phyloP scores from a whole-genome alignment of 1,284 basidiomycete species.

The Papiliotrema nemorosa region DNA sequence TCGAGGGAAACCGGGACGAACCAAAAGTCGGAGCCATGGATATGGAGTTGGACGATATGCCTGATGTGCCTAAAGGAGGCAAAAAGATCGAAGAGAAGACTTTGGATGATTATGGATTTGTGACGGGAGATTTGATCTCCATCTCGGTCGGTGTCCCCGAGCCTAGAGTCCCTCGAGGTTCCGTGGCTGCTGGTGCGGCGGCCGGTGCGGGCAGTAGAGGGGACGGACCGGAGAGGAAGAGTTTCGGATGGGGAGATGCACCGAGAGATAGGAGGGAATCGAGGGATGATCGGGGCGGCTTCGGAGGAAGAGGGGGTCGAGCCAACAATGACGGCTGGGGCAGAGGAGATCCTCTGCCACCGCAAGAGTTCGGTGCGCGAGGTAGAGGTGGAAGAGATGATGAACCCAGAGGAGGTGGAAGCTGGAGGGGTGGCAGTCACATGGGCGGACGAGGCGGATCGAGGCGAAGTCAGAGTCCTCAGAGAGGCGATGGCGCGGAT shows the following conservation, averaged over 20 bases:
- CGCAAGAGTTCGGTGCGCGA: conserved; percentile 10
- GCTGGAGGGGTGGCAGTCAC: conserved; percentile 17
- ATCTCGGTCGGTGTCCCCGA: conserved; percentile 36
- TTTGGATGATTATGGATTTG: conserved; percentile 39
- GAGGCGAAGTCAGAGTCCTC: conserved; percentile 16
- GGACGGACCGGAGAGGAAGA: conserved; percentile 3
- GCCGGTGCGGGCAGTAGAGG: conserved; percentile 2
- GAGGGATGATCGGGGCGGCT: neutral
- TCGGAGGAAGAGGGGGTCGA: neutral
- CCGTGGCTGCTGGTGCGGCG: conserved; percentile 7
- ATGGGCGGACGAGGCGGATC: conserved; percentile 2
- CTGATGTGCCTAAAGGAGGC: neutral
- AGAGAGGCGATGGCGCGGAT: neutral
- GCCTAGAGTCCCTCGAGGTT: conserved; percentile 13
- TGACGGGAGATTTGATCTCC: conserved; percentile 41
- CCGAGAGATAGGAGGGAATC: neutral
- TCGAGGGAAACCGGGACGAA: neutral
- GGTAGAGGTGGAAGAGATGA: conserved; percentile 10
- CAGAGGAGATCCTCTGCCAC: conserved; percentile 25
- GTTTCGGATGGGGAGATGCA: conserved; percentile 17
- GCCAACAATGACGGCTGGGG: conserved; percentile 11
- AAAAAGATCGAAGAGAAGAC: conserved; percentile 34
- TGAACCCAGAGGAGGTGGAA: conserved; percentile 11
- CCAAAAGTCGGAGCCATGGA: conserved; percentile 11
- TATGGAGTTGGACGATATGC: conserved; percentile 19